A percentile compares a stretch with the other conserved stretches of the same genome.
phyloP scores from a whole-genome alignment of 1,284 basidiomycete species.

The Cutaneotrichosporon sp. region DNA sequence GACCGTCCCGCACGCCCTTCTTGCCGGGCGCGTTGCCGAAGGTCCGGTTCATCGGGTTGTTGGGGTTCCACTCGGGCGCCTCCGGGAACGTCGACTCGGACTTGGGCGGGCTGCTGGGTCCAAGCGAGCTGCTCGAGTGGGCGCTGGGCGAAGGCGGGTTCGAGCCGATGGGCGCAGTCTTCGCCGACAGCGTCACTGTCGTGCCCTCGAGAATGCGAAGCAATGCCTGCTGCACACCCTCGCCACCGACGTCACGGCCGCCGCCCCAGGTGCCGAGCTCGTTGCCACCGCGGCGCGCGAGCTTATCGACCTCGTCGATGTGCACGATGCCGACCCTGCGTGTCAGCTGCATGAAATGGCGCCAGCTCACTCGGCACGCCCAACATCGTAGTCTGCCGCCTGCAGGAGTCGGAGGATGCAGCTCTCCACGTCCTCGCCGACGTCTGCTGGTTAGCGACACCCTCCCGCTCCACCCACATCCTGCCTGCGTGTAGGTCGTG shows the following conservation, averaged over 20 bases:
- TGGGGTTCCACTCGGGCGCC: conserved; percentile 46
- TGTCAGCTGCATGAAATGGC: not conserved
- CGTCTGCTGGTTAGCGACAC: conserved; percentile 61
- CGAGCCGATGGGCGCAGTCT: conserved; percentile 53
- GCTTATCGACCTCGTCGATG: conserved; percentile 95
- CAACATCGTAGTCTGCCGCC: conserved; percentile 83
- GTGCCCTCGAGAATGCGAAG: conserved; percentile 93
- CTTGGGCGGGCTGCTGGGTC: conserved; percentile 21
- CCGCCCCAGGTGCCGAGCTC: conserved; percentile 57
- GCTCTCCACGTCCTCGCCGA: conserved; percentile 92
- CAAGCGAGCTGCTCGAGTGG: not conserved
- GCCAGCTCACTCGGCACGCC: conserved; percentile 56
- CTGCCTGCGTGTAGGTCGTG: conserved; percentile 56
- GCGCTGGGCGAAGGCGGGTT: conserved; percentile 52
- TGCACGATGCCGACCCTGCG: conserved; percentile 85
- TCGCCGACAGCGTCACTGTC: conserved; percentile 70
- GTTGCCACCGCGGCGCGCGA: conserved; percentile 67
- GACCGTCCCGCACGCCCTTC: conserved; percentile 48
- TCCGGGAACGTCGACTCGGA: conserved; percentile 30
- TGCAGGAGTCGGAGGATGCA: conserved; percentile 80
- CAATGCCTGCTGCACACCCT: conserved; percentile 92
- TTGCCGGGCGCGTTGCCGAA: conserved; percentile 37
- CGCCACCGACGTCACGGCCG: conserved; percentile 88
- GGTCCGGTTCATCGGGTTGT: conserved; percentile 43
- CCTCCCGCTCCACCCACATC: conserved; percentile 43